Base-by-base conservation (phyloP, 768 basidiomycete genomes). In the Panaeolus papilionaceus region DNA sequence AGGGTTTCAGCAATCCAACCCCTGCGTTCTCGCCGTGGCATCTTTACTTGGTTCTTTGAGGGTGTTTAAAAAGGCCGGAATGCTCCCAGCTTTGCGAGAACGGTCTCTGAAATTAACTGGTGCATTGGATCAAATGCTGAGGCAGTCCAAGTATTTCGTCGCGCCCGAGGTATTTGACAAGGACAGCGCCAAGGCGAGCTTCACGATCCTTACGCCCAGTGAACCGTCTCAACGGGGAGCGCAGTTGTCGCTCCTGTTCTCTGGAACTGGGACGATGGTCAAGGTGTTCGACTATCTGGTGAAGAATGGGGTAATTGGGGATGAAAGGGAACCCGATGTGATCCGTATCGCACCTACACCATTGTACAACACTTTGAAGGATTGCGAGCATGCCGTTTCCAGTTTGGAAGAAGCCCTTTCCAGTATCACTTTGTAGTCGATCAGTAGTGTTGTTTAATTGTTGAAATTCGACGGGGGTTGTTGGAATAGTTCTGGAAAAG, bases 1-100 rank as follows among this genome's bases (percentile, higher is more conserved):
- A 77, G 96, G 96, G 47, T 98, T 93, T 80, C 96, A 98, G 76
- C 92, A 97, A 78, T 98, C 96, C 44, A 99, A 98, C 80, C 96
- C 98, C 9, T 92, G 90, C 66, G 89, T 93, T 40, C 82, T 99
- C 68, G 85, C 89, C 39, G 84, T 92, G 4, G 92, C 91, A 62
- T 87, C 95, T 5, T 85, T 99, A 18, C 84, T 95, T 14, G 94
- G 96, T 2, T 89, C 94, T 51, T 84, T 99, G 40, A 86, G 92
- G 72, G 80, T 93, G 14, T 93, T 98, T 81, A 85, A 91, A 68
- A 84, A 87, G 70, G 93, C 85, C 8, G 94, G 94, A 39, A 92
- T 94, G 83, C 87, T 94, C 83, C 75, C 69, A 1, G 79, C 85
- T 7, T 75, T 98, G 33, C 83, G 95, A 37, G 82, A 85, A 64